These are phyloP conservation scores for Penicillium longicatenatum DNA, from an alignment of 495 filamentous ascomycete genomes.

Conservation along the genomic window DNA sequence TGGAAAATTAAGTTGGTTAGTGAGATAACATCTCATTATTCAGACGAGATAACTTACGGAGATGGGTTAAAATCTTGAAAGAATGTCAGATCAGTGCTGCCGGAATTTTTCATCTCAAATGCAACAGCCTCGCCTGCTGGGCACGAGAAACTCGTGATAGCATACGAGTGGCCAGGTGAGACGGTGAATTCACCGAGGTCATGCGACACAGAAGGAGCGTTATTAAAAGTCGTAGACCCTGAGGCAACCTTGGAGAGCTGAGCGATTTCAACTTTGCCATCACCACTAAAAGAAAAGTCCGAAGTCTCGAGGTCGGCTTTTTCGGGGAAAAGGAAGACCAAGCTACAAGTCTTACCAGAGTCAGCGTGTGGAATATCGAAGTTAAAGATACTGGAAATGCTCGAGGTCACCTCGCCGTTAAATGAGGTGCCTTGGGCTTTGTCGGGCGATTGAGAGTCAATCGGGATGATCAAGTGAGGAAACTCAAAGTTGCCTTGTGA, in stretches of 20 bases:
- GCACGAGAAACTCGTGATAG: constrained; percentile 58
- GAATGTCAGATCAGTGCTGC: constrained; percentile 56
- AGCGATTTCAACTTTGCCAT: constrained; percentile 56
- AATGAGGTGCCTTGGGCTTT: constrained; percentile 52
- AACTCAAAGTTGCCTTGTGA: constrained; percentile 52
- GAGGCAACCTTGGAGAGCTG: constrained; percentile 41
- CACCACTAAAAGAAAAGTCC: constrained; percentile 56
- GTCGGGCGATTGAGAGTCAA: constrained; percentile 57
- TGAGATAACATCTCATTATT: background rate
- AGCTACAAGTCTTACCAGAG: constrained; percentile 60
- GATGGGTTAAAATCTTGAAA: constrained; percentile 63
- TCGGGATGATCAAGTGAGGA: constrained; percentile 68
- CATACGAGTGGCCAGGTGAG: constrained; percentile 57
- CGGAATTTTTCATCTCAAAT: constrained; percentile 54
- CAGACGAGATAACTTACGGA: constrained; percentile 38
- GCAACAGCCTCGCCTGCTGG: constrained; percentile 51
- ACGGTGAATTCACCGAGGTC: constrained; percentile 53
- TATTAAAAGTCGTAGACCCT: constrained; percentile 52
- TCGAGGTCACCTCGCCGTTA: constrained; percentile 55
- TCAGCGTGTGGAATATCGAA: constrained; percentile 62
- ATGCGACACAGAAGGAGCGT: constrained; percentile 43
- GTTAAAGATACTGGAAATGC: constrained; percentile 65
- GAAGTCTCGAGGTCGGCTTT: constrained; percentile 54
- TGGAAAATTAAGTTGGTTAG: background rate
- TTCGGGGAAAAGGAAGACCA: constrained; percentile 67